Conservation (phyloP, 768 basidiomycete species). For the Sporobolomyces phaffii region DNA sequence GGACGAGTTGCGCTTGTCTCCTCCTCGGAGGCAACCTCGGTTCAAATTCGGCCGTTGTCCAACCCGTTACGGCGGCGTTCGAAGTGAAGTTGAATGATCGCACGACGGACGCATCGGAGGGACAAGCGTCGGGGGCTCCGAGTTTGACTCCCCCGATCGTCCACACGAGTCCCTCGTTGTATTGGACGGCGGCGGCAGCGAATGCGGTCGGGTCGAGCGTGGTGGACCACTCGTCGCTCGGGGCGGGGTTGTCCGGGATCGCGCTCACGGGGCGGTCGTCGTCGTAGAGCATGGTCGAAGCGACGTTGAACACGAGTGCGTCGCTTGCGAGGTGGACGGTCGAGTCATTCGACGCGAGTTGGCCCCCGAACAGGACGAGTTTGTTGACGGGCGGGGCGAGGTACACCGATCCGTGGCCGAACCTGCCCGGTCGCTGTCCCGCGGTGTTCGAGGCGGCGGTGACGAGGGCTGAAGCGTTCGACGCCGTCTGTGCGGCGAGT, state of each 20-base stretch:
- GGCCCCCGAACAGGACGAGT: not conserved
- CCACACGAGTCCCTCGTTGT: constrained; percentile 2
- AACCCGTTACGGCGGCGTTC: too few species aligned
- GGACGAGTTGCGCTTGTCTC: constrained; percentile 33
- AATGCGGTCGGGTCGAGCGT: constrained; percentile 26
- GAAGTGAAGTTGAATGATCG: constrained; percentile 2
- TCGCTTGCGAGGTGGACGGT: constrained; percentile 16
- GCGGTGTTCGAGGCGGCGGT: too few species aligned
- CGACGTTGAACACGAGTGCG: constrained; percentile 35
- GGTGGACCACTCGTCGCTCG: not conserved
- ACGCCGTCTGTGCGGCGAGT: too few species aligned
- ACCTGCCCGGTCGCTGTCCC: not conserved
- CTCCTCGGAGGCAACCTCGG: constrained; percentile 30
- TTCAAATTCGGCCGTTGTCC: not conserved
- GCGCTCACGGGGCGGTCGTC: constrained; percentile 11
- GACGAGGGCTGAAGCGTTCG: too few species aligned
- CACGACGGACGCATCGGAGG: not conserved
- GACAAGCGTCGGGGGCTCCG: constrained; percentile 28
- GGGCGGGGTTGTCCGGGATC: constrained; percentile 28
- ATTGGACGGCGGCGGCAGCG: constrained; percentile 4
- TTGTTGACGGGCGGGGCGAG: not conserved
- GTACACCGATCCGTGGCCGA: not conserved
- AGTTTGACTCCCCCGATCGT: constrained; percentile 34
- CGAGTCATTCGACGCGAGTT: constrained; percentile 19
- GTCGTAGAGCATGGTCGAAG: constrained; percentile 16